phyloP scores from a whole-genome alignment of 495 filamentous ascomycete species.

The Penicillium longicatenatum region DNA sequence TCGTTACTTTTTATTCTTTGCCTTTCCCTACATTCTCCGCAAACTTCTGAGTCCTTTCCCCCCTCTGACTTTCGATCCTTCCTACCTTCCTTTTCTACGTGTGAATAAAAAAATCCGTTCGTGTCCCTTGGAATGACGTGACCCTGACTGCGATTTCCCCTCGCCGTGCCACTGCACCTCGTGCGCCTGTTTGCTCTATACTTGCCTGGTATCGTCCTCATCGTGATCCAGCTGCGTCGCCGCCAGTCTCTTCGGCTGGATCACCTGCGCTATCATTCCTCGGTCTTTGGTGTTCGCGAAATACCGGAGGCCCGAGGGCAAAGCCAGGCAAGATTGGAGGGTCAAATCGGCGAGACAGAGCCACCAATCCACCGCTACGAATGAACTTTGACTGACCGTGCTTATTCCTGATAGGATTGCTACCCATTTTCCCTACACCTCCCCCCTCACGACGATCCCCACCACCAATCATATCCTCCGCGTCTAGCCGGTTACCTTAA shows the following conservation, averaged over 20 bases:
- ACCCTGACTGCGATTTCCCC: neutral
- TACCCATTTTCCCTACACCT: slow-evolving; percentile 5
- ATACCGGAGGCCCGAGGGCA: slow-evolving; percentile 2
- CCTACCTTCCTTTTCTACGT: neutral
- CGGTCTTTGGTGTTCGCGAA: neutral
- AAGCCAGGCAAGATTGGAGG: neutral
- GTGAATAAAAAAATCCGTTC: neutral
- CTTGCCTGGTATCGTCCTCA: neutral
- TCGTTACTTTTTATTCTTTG: slow-evolving; percentile 15
- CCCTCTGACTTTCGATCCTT: slow-evolving; percentile 1
- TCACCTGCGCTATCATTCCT: neutral
- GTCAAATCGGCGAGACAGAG: slow-evolving; percentile 5
- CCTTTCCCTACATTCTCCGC: neutral
- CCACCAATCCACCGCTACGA: neutral
- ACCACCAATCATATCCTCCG: slow-evolving; percentile 15
- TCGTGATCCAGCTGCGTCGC: neutral
- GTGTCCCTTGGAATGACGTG: neutral
- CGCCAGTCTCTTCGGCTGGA: neutral
- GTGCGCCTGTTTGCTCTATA: neutral
- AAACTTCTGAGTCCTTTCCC: neutral
- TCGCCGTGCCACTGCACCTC: neutral
- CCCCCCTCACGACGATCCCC: slow-evolving; percentile 13
- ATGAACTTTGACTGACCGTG: slow-evolving; percentile 13
- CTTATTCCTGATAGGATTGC: slow-evolving; percentile 10
- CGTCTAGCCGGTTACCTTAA: slow-evolving; percentile 15